Conservation (phyloP, 176 grass and related monocot species). For the Oropetium thomaeum region DNA sequence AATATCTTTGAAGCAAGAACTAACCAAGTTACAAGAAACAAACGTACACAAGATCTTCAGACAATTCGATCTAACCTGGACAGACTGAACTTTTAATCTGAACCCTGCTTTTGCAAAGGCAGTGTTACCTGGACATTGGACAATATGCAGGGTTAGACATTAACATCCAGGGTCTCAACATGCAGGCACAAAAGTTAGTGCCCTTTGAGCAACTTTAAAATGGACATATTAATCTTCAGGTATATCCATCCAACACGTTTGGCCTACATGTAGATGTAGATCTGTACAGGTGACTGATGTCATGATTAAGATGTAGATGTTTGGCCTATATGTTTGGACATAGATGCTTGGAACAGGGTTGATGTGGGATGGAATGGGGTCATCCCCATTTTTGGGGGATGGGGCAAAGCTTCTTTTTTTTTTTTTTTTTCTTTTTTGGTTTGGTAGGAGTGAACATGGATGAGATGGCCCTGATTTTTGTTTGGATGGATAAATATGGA, state of each 20-base stretch:
- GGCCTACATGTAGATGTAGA: not conserved
- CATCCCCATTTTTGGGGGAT: too few species aligned
- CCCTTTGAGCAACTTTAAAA: not conserved
- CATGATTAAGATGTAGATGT: too few species aligned
- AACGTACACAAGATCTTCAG: slow-evolving; percentile 4
- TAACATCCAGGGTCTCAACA: not conserved
- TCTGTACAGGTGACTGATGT: not conserved
- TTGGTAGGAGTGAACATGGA: too few species aligned
- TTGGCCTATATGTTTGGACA: too few species aligned
- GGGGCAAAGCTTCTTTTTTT: too few species aligned
- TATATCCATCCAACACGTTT: not conserved
- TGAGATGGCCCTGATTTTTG: too few species aligned
- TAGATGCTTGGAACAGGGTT: too few species aligned
- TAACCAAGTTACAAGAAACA: not conserved
- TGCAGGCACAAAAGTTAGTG: not conserved
- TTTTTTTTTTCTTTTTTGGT: too few species aligned
- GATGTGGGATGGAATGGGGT: too few species aligned
- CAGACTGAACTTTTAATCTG: slow-evolving; percentile 20
- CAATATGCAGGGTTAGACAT: slow-evolving; percentile 24
- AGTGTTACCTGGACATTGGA: slow-evolving; percentile 42
- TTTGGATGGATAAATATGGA: too few species aligned
- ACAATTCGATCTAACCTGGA: slow-evolving; percentile 34
- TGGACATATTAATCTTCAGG: not conserved
- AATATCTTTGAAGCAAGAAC: slow-evolving; percentile 5
- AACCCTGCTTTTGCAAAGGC: slow-evolving; percentile 47